Conservation (phyloP, 192 early-diverging fungal species). For the Jimgerdemannia flammicorona region DNA sequence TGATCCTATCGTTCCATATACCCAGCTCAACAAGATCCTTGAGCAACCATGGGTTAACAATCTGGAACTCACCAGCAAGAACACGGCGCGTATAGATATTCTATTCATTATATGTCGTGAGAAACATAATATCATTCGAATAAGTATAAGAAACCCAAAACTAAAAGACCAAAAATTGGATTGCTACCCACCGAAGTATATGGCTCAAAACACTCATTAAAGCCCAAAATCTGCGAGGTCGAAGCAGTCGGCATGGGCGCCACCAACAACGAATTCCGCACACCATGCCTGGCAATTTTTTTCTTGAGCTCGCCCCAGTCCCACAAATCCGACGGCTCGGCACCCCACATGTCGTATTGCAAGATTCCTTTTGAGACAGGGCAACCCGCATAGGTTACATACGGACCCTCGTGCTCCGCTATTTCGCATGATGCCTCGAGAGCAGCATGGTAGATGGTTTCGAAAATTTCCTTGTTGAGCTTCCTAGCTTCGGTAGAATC, state of each 20-base stretch:
- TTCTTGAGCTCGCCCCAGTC: constrained; percentile 86
- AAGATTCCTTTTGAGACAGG: constrained; percentile 88
- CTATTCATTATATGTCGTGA: constrained; percentile 19
- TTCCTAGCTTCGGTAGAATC: constrained; percentile 80
- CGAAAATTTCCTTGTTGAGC: constrained; percentile 89
- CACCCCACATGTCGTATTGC: constrained; percentile 94
- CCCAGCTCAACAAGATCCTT: constrained; percentile 92
- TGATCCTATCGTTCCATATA: constrained; percentile 92
- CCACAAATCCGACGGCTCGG: constrained; percentile 77
- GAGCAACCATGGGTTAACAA: constrained; percentile 95
- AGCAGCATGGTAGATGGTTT: constrained; percentile 95
- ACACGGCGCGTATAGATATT: constrained; percentile 98
- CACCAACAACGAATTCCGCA: constrained; percentile 91
- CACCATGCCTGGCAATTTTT: constrained; percentile 75
- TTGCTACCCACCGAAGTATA: constrained; percentile 47
- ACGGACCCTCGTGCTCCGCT: constrained; percentile 72
- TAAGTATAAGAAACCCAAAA: not conserved
- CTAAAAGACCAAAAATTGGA: constrained; percentile 35
- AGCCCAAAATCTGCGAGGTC: constrained; percentile 95
- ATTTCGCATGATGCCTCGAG: constrained; percentile 91
- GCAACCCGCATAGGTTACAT: constrained; percentile 84
- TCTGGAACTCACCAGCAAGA: constrained; percentile 96
- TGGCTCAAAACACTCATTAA: constrained; percentile 97
- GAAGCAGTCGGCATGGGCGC: constrained; percentile 99
- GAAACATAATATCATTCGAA: not conserved